phyloP scores from a whole-genome alignment of 768 basidiomycete species.

The Termitomyces titanicus region DNA sequence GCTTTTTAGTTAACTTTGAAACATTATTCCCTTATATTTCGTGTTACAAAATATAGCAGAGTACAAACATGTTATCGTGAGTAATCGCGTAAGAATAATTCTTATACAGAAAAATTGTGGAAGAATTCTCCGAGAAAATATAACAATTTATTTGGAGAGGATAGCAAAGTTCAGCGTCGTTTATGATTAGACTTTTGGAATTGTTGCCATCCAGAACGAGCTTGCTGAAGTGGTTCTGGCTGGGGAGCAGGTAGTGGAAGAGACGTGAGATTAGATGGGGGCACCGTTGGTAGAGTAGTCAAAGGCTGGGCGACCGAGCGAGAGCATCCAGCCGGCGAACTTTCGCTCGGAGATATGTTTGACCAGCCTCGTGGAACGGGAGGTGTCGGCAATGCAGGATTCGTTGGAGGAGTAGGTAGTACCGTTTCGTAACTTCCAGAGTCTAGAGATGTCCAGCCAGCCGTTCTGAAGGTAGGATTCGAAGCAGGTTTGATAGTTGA shows the following conservation, averaged over 20 bases:
- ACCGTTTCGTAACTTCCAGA: conserved; percentile 32
- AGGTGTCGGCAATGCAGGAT: conserved; percentile 17
- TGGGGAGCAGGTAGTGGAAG: background rate
- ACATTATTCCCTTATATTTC: conserved; percentile 14
- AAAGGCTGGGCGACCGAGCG: background rate
- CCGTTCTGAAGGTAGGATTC: conserved; percentile 52
- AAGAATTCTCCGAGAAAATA: background rate
- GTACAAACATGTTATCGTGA: background rate
- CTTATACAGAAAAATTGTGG: too few relatives aligned
- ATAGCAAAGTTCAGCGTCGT: conserved; percentile 14
- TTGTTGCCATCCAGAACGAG: conserved; percentile 55
- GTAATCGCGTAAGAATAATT: background rate
- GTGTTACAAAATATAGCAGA: conserved; percentile 3
- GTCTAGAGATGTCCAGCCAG: conserved; percentile 68
- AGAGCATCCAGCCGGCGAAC: conserved; percentile 4
- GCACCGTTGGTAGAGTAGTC: background rate
- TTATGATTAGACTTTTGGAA: conserved; percentile 42
- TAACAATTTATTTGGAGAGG: too few relatives aligned
- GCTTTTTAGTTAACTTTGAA: conserved; percentile 39
- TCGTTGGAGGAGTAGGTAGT: conserved; percentile 10
- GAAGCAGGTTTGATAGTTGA: conserved; percentile 16
- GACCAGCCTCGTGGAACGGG: conserved; percentile 4
- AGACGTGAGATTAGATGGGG: background rate
- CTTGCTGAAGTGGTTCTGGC: conserved; percentile 26
- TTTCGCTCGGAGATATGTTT: conserved; percentile 4